These are phyloP conservation scores for Clonostachys rosea DNA, from an alignment of 2,329 filamentous ascomycete species.

Conservation along the genomic window DNA sequence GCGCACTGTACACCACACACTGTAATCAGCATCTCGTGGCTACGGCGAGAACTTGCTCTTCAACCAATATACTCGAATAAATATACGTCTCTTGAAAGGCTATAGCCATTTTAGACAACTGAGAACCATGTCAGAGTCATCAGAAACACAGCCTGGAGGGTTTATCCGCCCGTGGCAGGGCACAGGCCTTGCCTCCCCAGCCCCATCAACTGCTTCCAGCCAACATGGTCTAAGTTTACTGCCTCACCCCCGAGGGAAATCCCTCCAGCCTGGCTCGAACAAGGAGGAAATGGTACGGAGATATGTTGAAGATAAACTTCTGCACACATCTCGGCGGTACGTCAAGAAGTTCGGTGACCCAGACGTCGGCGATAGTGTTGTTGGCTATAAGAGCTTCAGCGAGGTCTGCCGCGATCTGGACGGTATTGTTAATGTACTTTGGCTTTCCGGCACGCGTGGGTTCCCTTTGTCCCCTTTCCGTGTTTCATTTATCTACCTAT, in stretches of 20 bases:
- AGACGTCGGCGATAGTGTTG: constrained; percentile 38
- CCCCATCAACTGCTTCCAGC: constrained; percentile 43
- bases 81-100: background rate
- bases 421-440: constrained; percentile 71
- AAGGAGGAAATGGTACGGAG: constrained; percentile 57
- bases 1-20: no score
- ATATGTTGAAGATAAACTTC: constrained; percentile 49
- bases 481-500: background rate
- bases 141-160: constrained; percentile 32
- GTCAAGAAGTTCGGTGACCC: constrained; percentile 52
- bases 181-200: constrained; percentile 45
- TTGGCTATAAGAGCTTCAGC: constrained; percentile 55
- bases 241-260: constrained; percentile 49
- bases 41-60: no score
- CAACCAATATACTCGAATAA: background rate
- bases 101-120: background rate
- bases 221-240: constrained; percentile 31
- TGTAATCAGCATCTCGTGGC: no score
- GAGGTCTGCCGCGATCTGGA: constrained; percentile 74
- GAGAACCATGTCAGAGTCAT: background rate
- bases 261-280: constrained; percentile 48
- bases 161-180: constrained; percentile 33
- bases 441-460: constrained; percentile 84
- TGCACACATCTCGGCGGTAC: constrained; percentile 51
- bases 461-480: constrained; percentile 3